Conservation (phyloP, 139 green algal genomes). For the Zygnema cylindricum region DNA sequence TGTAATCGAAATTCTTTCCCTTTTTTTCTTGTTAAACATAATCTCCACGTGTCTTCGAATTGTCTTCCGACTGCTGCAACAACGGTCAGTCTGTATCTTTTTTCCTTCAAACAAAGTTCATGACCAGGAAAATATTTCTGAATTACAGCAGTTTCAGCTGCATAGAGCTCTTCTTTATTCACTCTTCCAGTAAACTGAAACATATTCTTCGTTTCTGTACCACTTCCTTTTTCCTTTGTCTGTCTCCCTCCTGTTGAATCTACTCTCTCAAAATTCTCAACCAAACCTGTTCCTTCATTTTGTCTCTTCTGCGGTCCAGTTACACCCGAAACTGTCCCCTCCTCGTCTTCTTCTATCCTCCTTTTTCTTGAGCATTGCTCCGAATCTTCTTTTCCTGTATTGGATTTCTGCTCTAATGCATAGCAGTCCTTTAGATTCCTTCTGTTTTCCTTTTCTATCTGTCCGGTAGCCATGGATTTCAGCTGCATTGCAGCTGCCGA, state of each 20-base stretch:
- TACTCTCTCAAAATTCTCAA: neutral
- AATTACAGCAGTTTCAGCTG: neutral
- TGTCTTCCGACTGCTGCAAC: slow-evolving; percentile 2
- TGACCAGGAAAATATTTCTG: neutral
- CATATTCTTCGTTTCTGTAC: neutral
- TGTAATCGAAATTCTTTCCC: slow-evolving; percentile 20
- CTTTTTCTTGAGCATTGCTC: too few species aligned
- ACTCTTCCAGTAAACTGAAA: neutral
- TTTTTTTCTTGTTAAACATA: slow-evolving; percentile 9
- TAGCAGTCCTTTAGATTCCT: too few species aligned
- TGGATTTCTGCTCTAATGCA: too few species aligned
- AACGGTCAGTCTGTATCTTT: neutral
- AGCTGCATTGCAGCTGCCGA: too few species aligned
- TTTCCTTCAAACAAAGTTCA: neutral
- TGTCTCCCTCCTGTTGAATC: neutral
- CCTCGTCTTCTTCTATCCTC: neutral
- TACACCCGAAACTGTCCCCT: neutral
- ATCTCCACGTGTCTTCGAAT: neutral
- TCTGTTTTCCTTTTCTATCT: too few species aligned
- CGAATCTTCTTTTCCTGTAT: too few species aligned
- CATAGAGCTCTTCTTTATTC: neutral
- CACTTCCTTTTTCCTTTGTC: neutral
- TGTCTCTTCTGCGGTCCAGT: neutral
- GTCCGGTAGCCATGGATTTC: too few species aligned
- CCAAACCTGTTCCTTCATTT: neutral